Base-by-base conservation (phyloP, 2,329 filamentous ascomycete genomes). In the Penicillium frequentans region DNA sequence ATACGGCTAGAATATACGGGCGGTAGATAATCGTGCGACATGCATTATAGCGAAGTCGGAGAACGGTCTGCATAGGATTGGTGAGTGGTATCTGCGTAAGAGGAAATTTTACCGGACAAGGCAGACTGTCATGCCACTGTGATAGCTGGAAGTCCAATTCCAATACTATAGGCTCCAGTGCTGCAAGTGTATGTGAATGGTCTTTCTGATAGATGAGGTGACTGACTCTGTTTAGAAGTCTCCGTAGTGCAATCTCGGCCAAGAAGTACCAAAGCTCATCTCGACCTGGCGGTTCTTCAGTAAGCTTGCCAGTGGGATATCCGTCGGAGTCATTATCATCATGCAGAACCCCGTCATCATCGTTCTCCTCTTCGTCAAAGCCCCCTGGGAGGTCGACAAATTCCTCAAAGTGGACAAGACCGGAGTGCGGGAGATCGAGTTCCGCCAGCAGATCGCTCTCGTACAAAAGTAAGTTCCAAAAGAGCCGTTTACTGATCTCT, bases 231-330 rank as follows among this genome's bases (percentile, higher is more conserved):
- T 92, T 92, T 64, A 93, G 81, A 3, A 95, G 82, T 55, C 90
- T 81, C 46, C 90, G 84, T 13, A 95, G 78, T 5, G 90, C 90
- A 60, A 95, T 93, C 68, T 93, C 90, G 37, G 90, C 90, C 29
- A 93, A 78, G 65, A 93, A 93, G 69, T 95, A 95, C 90, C 90
- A 93, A 14, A 93, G 79, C 57, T 93, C 90, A 66, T 93, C 90
- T 49, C 86, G 84, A 13, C 88, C 89, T 8, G 86, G 84, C 7
- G 83, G 78, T 61, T 84, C 83, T 61, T 87, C 84, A 24, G 23
- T 49, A 13, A 35, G n/a, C 14, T 39, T 43, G 21, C 26, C 13
- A n/a, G 2, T 58, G 57, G 16, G 8, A n/a, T 11, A 14, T 9
- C 35, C n/a, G 16, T 37, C n/a, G n/a, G 16, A n/a, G 10, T 19